phyloP scores from a whole-genome alignment of 2,329 filamentous ascomycete genomes.

The Fusarium sp. region DNA sequence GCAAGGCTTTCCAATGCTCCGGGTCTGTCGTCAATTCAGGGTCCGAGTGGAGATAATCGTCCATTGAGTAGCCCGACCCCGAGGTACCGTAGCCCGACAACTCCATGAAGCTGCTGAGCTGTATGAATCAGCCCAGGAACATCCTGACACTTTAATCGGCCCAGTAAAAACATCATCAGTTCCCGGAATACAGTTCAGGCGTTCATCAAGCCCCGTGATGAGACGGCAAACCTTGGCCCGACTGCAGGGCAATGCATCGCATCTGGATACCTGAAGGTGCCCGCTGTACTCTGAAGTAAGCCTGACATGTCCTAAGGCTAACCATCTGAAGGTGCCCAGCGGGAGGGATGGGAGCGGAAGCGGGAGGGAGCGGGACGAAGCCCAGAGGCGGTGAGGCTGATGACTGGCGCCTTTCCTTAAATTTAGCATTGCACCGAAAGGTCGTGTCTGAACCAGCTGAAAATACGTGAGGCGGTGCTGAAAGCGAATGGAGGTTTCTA shows the following conservation, averaged over 20 bases:
- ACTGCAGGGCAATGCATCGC: conserved; percentile 12
- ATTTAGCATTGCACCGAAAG: conserved; percentile 16
- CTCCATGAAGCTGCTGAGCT: conserved; percentile 5
- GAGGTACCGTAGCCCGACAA: conserved; percentile 2
- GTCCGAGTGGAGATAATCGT: conserved; percentile 27
- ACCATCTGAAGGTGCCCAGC: conserved; percentile 34
- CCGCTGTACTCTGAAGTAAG: conserved; percentile 31
- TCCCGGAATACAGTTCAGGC: conserved; percentile 19
- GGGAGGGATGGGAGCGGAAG: conserved; percentile 44
- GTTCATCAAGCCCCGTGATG: conserved; percentile 28
- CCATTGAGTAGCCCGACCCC: conserved; percentile 7
- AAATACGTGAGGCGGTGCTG: conserved; percentile 30
- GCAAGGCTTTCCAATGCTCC: conserved; percentile 20
- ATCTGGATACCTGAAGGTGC: conserved; percentile 3
- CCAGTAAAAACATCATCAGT: conserved; percentile 25
- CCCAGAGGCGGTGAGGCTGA: conserved; percentile 46
- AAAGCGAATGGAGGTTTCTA: conserved; percentile 23
- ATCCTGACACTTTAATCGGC: conserved; percentile 24
- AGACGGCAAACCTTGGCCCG: conserved; percentile 14
- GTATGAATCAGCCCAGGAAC: conserved; percentile 29
- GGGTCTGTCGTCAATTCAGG: conserved; percentile 26
- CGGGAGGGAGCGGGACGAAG: conserved; percentile 45
- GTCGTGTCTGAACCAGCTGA: conserved; percentile 25
- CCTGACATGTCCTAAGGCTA: conserved; percentile 8
- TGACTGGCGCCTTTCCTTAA: conserved; percentile 30